phyloP scores from a whole-genome alignment of 805 yeast genomes.

The Yueomyces sinensis region DNA sequence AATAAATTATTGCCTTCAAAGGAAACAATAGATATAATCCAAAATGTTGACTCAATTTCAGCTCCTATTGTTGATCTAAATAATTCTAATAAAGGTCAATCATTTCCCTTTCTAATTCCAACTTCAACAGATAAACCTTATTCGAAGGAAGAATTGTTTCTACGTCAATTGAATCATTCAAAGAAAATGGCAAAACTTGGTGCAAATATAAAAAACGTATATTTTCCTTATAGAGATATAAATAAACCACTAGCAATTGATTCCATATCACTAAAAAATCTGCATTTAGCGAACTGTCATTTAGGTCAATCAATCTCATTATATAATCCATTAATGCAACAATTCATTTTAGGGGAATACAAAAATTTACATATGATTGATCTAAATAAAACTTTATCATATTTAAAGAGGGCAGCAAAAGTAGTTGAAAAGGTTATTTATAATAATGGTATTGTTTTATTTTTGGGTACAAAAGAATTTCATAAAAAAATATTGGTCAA shows the following conservation, averaged over 20 bases:
- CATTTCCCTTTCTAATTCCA: slow-evolving; percentile 47
- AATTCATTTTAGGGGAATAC: slow-evolving; percentile 76
- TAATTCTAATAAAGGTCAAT: slow-evolving; percentile 1
- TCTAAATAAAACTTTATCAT: slow-evolving; percentile 65
- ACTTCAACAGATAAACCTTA: slow-evolving; percentile 53
- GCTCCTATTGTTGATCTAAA: slow-evolving; percentile 1
- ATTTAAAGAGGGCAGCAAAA: slow-evolving; percentile 68
- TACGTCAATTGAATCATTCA: slow-evolving; percentile 59
- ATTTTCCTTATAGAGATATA: slow-evolving; percentile 56
- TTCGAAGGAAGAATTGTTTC: slow-evolving; percentile 60
- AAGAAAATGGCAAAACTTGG: slow-evolving; percentile 46
- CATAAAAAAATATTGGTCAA: slow-evolving; percentile 61
- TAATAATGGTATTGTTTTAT: slow-evolving; percentile 75
- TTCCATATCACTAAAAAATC: slow-evolving; percentile 51
- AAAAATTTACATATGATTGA: slow-evolving; percentile 88
- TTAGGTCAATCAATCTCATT: slow-evolving; percentile 78
- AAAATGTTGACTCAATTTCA: slow-evolving; percentile 8
- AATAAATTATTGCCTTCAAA: slow-evolving; percentile 13
- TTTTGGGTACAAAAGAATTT: slow-evolving; percentile 73
- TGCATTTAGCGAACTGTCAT: slow-evolving; percentile 89
- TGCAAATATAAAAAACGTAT: slow-evolving; percentile 45
- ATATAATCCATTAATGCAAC: slow-evolving; percentile 73
- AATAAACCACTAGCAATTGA: slow-evolving; percentile 42
- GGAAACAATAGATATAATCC: slow-evolving; percentile 16
- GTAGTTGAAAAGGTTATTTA: slow-evolving; percentile 74